Conservation (phyloP, 257 asterid genomes). For the Solanum okadae region DNA sequence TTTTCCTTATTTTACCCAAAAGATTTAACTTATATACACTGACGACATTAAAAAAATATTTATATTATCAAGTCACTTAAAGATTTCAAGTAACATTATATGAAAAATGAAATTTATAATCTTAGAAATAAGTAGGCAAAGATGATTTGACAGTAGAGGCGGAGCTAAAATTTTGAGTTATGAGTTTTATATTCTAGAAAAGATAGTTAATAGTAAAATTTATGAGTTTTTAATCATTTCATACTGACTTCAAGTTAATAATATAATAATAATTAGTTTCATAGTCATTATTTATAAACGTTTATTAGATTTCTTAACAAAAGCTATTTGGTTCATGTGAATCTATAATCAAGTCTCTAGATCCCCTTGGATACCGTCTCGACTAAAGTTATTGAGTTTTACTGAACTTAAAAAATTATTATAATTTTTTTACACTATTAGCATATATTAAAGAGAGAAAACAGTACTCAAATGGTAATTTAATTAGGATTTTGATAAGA, state of each 20-base stretch:
- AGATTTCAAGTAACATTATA: not conserved
- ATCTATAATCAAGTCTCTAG: not conserved
- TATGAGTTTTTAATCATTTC: too few relatives aligned
- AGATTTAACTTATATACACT: too few relatives aligned
- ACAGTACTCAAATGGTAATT: not conserved
- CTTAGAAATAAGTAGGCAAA: not conserved
- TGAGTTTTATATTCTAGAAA: not conserved
- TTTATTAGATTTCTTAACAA: not conserved
- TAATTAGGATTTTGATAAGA: conserved; percentile 6
- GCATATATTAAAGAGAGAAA: not conserved
- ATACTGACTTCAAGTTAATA: not conserved
- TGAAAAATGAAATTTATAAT: not conserved
- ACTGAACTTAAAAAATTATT: not conserved
- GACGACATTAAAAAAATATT: not conserved
- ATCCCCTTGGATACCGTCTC: not conserved
- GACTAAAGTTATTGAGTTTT: not conserved
- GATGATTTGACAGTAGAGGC: not conserved
- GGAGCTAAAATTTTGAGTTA: not conserved
- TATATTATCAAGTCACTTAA: not conserved
- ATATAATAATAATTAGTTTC: not conserved
- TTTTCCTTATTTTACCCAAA: not conserved
- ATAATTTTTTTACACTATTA: not conserved
- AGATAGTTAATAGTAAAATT: not conserved
- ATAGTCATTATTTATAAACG: not conserved
- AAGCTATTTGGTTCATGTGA: not conserved